These are phyloP conservation scores for Penicillium sp. DNA, from an alignment of 2,329 filamentous ascomycete genomes.

Conservation along the genomic window DNA sequence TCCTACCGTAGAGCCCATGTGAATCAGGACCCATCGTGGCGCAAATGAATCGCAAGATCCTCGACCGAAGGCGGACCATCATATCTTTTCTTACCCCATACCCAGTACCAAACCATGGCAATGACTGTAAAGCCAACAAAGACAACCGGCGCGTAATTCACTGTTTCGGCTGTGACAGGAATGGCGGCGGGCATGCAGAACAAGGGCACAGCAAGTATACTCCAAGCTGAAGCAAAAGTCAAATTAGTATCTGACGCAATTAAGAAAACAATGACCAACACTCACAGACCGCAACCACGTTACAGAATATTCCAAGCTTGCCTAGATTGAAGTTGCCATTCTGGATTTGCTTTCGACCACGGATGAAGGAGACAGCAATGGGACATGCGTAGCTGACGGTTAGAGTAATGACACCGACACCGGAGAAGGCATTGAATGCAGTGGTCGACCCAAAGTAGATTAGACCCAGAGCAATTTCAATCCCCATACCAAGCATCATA, in stretches of 20 bases:
- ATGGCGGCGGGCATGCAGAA: slow-evolving; percentile 55
- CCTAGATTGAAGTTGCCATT: slow-evolving; percentile 49
- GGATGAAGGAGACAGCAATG: slow-evolving; percentile 56
- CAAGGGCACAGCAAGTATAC: slow-evolving; percentile 61
- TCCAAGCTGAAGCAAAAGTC: slow-evolving; percentile 46
- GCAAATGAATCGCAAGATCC: no score
- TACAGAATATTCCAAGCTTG: slow-evolving; percentile 55
- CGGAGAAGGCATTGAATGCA: slow-evolving; percentile 73
- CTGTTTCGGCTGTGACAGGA: slow-evolving; percentile 54
- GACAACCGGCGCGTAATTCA: slow-evolving; percentile 70
- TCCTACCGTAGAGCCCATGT: no score
- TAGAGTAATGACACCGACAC: slow-evolving; percentile 70
- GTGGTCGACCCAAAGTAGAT: slow-evolving; percentile 72
- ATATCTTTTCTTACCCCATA: no score
- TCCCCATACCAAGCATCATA: slow-evolving; percentile 60
- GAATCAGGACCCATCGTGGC: no score
- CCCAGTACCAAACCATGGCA: neutral
- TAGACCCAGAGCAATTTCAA: slow-evolving; percentile 65
- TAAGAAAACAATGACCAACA: neutral
- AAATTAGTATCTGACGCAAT: neutral
- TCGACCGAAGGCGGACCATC: no score
- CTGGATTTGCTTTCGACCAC: slow-evolving; percentile 54
- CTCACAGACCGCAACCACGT: slow-evolving; percentile 45
- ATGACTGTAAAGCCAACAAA: slow-evolving; percentile 61
- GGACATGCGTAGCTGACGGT: slow-evolving; percentile 64